A percentile compares a stretch with the other conserved stretches of the same genome.
These are phyloP conservation scores for Dioszegia hungarica DNA, from an alignment of 768 basidiomycete genomes.

Conservation along the genomic window DNA sequence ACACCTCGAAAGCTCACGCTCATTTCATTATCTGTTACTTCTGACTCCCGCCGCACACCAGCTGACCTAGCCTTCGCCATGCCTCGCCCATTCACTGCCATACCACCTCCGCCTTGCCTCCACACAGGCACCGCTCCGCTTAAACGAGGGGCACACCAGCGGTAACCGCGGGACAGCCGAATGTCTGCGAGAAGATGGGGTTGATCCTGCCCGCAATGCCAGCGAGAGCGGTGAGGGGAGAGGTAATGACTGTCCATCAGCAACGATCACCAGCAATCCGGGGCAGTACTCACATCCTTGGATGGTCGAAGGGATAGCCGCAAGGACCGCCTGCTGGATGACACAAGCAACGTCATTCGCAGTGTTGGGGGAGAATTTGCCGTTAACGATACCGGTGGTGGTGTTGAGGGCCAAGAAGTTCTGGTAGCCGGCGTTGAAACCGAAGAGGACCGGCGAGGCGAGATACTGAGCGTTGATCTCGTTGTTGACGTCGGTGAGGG, in stretches of 20 bases:
- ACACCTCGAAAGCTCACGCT: too few species aligned
- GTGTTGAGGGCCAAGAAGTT: slow-evolving; percentile 6
- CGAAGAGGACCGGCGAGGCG: slow-evolving; percentile 10
- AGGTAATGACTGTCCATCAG: slow-evolving; percentile 1
- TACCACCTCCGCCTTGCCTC: too few species aligned
- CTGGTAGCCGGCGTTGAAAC: slow-evolving; percentile 5
- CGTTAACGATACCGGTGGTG: slow-evolving; percentile 3
- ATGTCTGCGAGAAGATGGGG: slow-evolving; percentile 5
- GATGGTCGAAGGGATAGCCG: background rate
- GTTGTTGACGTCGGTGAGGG: slow-evolving; percentile 7
- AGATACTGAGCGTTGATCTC: slow-evolving; percentile 14
- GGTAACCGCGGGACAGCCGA: slow-evolving; percentile 2
- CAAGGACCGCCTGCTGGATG: slow-evolving; percentile 3
- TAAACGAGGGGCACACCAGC: background rate
- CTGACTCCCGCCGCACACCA: too few species aligned
- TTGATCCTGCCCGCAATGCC: slow-evolving; percentile 5
- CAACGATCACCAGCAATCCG: background rate
- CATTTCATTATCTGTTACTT: too few species aligned
- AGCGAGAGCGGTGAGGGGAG: background rate
- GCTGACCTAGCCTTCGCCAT: too few species aligned
- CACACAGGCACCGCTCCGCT: too few species aligned
- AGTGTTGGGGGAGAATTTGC: background rate
- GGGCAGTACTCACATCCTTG: background rate
- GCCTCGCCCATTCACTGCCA: too few species aligned
- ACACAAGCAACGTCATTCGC: slow-evolving; percentile 5